These are phyloP conservation scores for Saccharomyces hybrid DNA, from an alignment of 1,139 yeast species.

Conservation along the genomic window DNA sequence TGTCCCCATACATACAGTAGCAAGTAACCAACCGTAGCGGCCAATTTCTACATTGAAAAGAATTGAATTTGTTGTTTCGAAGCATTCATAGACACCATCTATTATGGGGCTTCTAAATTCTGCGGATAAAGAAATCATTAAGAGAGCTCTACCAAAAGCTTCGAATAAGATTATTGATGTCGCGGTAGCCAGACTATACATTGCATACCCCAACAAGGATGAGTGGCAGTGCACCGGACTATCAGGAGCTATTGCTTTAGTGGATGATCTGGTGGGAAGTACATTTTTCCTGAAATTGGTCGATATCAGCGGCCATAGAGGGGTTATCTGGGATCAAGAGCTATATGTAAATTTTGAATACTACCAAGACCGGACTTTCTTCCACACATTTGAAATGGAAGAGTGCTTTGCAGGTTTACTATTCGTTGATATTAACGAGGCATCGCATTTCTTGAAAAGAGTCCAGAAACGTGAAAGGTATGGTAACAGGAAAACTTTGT, in stretches of 20 bases:
- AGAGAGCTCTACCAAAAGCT: constrained; percentile 80
- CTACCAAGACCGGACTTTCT: constrained; percentile 87
- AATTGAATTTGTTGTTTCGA: neutral
- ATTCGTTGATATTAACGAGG: constrained; percentile 85
- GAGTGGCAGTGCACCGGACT: constrained; percentile 86
- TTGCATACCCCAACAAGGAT: constrained; percentile 78
- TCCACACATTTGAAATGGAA: constrained; percentile 90
- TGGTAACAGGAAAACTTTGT: constrained; percentile 77
- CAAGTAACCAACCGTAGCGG: neutral
- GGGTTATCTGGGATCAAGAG: constrained; percentile 96
- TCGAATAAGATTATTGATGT: constrained; percentile 85
- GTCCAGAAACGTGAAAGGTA: constrained; percentile 71
- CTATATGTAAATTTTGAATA: constrained; percentile 80
- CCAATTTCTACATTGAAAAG: neutral
- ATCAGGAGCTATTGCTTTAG: constrained; percentile 77
- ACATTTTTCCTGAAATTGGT: constrained; percentile 85
- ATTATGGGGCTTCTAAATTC: constrained; percentile 55
- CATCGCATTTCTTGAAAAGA: constrained; percentile 72
- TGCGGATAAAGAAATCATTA: constrained; percentile 78
- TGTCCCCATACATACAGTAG: neutral
- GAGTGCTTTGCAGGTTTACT: constrained; percentile 83
- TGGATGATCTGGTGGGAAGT: constrained; percentile 90
- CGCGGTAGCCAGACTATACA: constrained; percentile 79
- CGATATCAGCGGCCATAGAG: constrained; percentile 72
- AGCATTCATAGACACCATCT: neutral